Conservation (phyloP, 2,329 filamentous ascomycete genomes). For the Cercospora sp. region DNA sequence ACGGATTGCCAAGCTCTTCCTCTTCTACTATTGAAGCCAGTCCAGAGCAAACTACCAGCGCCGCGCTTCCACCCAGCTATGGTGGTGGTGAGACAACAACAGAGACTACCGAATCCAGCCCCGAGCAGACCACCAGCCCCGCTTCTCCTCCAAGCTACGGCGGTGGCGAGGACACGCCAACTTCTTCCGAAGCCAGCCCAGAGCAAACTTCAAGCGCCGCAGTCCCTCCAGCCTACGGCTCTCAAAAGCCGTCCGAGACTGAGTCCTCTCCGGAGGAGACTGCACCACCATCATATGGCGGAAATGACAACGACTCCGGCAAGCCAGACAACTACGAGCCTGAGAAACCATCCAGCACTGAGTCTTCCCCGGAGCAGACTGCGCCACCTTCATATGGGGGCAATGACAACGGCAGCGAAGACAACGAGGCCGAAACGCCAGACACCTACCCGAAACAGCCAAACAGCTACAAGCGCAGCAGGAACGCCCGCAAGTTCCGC, state of each 20-base stretch:
- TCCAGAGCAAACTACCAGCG: neutral
- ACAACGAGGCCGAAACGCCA: neutral
- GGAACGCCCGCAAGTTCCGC: neutral
- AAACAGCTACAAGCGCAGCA: neutral
- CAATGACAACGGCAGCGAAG: neutral
- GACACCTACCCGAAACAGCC: neutral
- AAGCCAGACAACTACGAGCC: neutral
- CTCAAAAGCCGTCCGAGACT: neutral
- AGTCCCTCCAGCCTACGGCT: neutral
- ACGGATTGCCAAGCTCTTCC: neutral
- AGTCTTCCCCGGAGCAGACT: neutral
- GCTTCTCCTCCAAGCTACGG: conserved; percentile 1
- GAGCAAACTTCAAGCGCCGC: neutral
- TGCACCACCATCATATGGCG: neutral
- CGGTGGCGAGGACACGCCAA: neutral
- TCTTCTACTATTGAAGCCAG: neutral
- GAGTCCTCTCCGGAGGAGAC: neutral
- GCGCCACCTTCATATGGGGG: neutral
- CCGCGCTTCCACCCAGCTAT: neutral
- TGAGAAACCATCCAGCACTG: neutral
- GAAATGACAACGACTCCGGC: neutral
- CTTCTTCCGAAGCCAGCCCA: neutral
- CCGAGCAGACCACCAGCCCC: neutral
- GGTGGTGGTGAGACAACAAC: neutral
- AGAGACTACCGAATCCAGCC: neutral